Evolutionary conservation across 805 yeast genomes (phyloP).

Genomic region (Myxozyma udenii): DNA sequence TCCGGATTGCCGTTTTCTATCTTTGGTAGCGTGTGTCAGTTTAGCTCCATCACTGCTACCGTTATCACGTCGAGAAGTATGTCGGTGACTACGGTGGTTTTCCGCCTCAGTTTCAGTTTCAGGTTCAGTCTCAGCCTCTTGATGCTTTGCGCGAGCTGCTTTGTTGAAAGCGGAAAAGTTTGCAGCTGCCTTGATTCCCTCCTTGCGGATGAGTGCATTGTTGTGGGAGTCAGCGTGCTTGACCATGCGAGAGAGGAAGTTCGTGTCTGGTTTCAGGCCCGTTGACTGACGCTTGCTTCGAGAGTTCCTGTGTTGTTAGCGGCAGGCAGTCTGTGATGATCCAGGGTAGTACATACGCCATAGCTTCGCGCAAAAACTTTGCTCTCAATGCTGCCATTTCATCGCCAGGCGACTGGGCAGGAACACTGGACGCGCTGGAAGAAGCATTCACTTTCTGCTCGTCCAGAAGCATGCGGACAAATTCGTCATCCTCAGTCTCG

Average conservation of each 20-base stretch:
- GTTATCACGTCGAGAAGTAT: too few relatives aligned
- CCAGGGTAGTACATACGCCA: not conserved
- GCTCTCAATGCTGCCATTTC: not conserved
- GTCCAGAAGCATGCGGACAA: slow-evolving; percentile 6
- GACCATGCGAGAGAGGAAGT: slow-evolving; percentile 20
- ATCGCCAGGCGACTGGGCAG: not conserved
- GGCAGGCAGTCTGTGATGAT: too few relatives aligned
- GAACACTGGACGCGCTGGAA: not conserved
- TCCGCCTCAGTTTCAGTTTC: too few relatives aligned
- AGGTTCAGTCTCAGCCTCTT: too few relatives aligned
- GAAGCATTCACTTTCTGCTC: slow-evolving; percentile 1
- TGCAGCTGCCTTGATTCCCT: slow-evolving; percentile 15
- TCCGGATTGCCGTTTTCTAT: too few relatives aligned
- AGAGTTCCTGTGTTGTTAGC: too few relatives aligned
- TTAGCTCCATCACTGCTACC: too few relatives aligned
- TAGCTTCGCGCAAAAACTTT: not conserved
- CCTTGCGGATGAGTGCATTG: slow-evolving; percentile 12
- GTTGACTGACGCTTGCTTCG: not conserved
- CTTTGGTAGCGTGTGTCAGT: too few relatives aligned
- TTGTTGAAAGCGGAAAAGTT: slow-evolving; percentile 6
- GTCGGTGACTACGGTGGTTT: too few relatives aligned
- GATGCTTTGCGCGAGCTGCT: not conserved
- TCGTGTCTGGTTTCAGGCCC: slow-evolving; percentile 15
- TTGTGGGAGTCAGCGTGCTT: slow-evolving; percentile 21
- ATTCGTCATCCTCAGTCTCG: slow-evolving; percentile 8